Evolutionary conservation across 2,329 filamentous ascomycete species (phyloP), one percentile per base, ranked within the genome.

Genomic region (Talaromyces amestolkiae): DNA sequence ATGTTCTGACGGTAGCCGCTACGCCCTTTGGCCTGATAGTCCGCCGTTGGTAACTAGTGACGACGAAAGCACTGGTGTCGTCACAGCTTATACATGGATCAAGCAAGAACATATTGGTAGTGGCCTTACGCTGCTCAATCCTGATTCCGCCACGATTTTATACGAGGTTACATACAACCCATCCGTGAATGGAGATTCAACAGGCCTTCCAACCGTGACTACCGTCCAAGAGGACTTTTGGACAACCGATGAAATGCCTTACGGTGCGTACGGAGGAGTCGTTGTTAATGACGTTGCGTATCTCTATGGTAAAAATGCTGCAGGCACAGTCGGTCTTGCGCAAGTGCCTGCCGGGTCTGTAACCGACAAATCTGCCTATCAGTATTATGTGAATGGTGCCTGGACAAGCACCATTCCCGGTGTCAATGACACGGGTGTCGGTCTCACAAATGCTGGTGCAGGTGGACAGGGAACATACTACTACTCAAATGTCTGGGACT

Each of bases 381-480:
- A 65, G 24, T 63, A 58, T n/a, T 66, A 63, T 27, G 59, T 66
- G 2, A 53, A 66, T 33, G 41, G 59, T 17, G 33, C 41, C 27
- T 66, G 58, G 64, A 65, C 64, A 24, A 49, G n/a, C 41, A 63
- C 41, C 9, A 58, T 53, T n/a, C 61, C 58, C 8, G 45, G 47
- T 3, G 45, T 69, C 53, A 61, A 64, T 7, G 64, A 67, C 22
- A 64, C 47, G 3, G 56, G 45, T 5, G 65, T 70, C 13, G 65
- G 66, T 19, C 67, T 74, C 22, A 54, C 69, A 41, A 75, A 75
- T 64, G 72, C 68, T 13, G 70, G 71, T 22, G 71, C 72, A 13
- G 72, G 71, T 15, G 71, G 71, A 19, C 73, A 75, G 56, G 72
- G 72, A 13, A 75, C 71, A 1, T 75, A 70, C 65, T 76, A 75